phyloP scores from a whole-genome alignment of 345 rosid genomes.

The Nephelium lappaceum region DNA sequence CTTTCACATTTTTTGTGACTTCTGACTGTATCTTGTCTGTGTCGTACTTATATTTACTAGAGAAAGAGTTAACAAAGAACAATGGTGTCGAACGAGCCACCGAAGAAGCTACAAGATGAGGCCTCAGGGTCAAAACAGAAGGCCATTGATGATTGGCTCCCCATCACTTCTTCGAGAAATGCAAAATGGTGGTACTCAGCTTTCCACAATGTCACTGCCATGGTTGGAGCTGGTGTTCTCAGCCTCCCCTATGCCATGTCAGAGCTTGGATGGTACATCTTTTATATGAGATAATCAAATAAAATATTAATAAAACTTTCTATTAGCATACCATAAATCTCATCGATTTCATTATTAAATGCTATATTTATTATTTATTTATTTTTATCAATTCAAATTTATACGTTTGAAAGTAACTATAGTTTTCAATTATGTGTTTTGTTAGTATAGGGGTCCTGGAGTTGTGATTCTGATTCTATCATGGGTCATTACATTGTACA shows the following conservation, averaged over 20 bases:
- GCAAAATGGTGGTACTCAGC: slow-evolving; percentile 95
- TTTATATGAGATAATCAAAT: too few relatives aligned
- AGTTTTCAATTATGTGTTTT: too few relatives aligned
- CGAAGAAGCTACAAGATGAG: neutral
- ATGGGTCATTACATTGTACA: slow-evolving; percentile 75
- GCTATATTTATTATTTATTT: too few relatives aligned
- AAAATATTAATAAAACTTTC: too few relatives aligned
- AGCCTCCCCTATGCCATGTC: slow-evolving; percentile 89
- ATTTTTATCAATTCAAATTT: too few relatives aligned
- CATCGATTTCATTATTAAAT: too few relatives aligned
- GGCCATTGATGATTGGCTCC: slow-evolving; percentile 70
- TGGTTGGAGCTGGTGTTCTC: slow-evolving; percentile 93
- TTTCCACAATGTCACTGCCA: slow-evolving; percentile 90
- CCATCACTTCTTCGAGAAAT: slow-evolving; percentile 63
- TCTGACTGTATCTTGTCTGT: neutral
- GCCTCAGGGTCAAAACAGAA: slow-evolving; percentile 21
- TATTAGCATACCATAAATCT: too few relatives aligned
- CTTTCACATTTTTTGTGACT: too few relatives aligned
- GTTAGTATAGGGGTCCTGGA: slow-evolving; percentile 71
- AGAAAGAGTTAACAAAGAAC: too few relatives aligned
- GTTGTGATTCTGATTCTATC: slow-evolving; percentile 48
- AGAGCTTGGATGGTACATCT: slow-evolving; percentile 68
- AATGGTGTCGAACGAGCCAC: neutral
- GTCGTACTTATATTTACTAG: too few relatives aligned
- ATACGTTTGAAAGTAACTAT: too few relatives aligned